Evolutionary conservation across 2,329 filamentous ascomycete genomes (phyloP).

Genomic region (Fusarium dlaminii): DNA sequence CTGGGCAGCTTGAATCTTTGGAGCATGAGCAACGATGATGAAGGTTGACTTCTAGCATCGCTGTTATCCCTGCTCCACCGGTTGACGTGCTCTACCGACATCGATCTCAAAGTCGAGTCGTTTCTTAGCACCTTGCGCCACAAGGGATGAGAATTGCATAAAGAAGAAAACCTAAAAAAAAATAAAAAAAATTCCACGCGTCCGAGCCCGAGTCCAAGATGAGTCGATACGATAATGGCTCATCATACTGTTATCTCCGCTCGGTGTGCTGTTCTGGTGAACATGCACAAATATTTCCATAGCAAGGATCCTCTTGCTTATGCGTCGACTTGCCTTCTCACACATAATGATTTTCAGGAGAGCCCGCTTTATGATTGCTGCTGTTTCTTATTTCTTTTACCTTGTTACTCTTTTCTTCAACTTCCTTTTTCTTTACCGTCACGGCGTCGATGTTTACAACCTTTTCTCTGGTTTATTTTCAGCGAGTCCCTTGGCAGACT

Average conservation of each 20-base stretch:
- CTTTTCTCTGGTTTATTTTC: slow-evolving; percentile 31
- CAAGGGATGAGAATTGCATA: slow-evolving; percentile 33
- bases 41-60: slow-evolving; percentile 21
- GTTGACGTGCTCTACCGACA: slow-evolving; percentile 10
- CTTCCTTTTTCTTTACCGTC: slow-evolving; percentile 33
- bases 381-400: neutral
- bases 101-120: slow-evolving; percentile 7
- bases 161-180: slow-evolving; percentile 13
- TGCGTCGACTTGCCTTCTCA: slow-evolving; percentile 25
- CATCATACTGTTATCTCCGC: neutral
- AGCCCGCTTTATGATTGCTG: slow-evolving; percentile 32
- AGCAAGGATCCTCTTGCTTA: slow-evolving; percentile 11
- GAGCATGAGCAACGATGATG: slow-evolving; percentile 5
- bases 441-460: slow-evolving; percentile 30
- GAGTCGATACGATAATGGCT: slow-evolving; percentile 18
- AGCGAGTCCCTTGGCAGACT: slow-evolving; percentile 36
- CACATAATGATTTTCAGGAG: slow-evolving; percentile 37
- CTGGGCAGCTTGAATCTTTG: slow-evolving; percentile 28
- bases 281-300: neutral
- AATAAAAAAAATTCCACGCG: slow-evolving; percentile 10
- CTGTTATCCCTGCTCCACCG: slow-evolving; percentile 23
- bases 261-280: slow-evolving; percentile 21
- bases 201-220: slow-evolving; percentile 22
- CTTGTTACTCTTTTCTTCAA: slow-evolving; percentile 3
- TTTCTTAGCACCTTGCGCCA: slow-evolving; percentile 9